phyloP scores from a whole-genome alignment of 164 flowering plant genomes.

The Berberis thunbergii region DNA sequence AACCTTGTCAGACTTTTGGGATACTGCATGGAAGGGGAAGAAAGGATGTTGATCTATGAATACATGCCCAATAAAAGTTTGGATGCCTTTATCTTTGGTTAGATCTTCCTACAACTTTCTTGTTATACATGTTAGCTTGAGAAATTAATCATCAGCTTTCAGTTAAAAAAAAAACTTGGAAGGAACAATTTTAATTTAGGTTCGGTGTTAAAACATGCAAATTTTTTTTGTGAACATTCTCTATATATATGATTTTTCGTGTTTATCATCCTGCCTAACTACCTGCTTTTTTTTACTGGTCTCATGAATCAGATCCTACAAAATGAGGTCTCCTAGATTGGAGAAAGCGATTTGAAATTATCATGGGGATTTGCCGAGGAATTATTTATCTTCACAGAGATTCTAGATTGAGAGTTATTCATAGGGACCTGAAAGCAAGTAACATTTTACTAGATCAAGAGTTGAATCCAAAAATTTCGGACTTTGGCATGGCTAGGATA shows the following conservation, averaged over 20 bases:
- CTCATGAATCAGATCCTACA: constrained; percentile 3
- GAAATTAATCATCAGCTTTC: neutral
- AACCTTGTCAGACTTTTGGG: constrained; percentile 14
- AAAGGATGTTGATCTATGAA: constrained; percentile 13
- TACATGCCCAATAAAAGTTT: constrained; percentile 14
- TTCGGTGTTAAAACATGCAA: no score
- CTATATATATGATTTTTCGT: no score
- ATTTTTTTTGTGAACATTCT: no score
- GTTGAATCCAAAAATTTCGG: constrained; percentile 13
- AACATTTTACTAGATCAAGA: constrained; percentile 11
- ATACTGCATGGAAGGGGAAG: constrained; percentile 8
- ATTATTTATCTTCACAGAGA: constrained; percentile 15
- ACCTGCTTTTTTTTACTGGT: neutral
- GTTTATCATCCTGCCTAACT: neutral
- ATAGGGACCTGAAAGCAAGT: constrained; percentile 14
- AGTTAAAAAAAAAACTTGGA: no score
- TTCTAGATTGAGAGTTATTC: constrained; percentile 13
- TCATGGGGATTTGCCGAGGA: constrained; percentile 12
- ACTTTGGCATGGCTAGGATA: constrained; percentile 17
- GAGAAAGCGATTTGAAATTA: constrained; percentile 10
- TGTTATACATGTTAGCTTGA: no score
- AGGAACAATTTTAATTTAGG: no score
- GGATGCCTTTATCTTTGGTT: constrained; percentile 9
- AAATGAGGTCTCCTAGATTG: constrained; percentile 2
- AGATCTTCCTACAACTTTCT: neutral